These are phyloP conservation scores for Fraxinus velutina DNA, from an alignment of 305 asterid species.

Conservation along the genomic window DNA sequence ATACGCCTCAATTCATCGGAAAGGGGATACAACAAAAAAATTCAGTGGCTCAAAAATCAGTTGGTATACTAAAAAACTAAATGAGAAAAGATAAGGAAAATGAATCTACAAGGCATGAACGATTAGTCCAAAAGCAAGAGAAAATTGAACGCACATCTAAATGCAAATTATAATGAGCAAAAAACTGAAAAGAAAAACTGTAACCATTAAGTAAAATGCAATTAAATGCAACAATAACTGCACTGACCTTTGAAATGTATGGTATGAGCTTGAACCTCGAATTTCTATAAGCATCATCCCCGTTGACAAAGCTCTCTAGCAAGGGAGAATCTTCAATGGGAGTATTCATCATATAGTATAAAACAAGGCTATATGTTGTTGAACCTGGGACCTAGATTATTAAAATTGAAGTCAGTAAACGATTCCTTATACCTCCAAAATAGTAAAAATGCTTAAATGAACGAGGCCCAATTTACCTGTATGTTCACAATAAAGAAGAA, in stretches of 20 bases:
- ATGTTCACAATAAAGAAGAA: constrained; percentile 83
- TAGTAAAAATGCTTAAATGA: constrained; percentile 2
- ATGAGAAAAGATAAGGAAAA: constrained; percentile 1
- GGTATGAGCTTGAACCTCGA: constrained; percentile 98
- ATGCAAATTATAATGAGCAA: constrained; percentile 16
- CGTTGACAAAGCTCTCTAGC: constrained; percentile 84
- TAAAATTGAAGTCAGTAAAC: constrained; percentile 15
- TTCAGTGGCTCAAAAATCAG: neutral
- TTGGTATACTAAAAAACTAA: constrained; percentile 13
- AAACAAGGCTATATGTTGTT: constrained; percentile 70
- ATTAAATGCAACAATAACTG: constrained; percentile 12
- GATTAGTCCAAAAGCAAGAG: neutral
- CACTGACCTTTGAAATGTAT: constrained; percentile 73
- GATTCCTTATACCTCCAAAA: neutral
- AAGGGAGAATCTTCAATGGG: constrained; percentile 78
- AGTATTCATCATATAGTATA: constrained; percentile 83
- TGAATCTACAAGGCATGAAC: neutral
- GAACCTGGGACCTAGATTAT: constrained; percentile 79
- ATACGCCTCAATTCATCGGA: neutral
- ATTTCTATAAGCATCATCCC: constrained; percentile 87
- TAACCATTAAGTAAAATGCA: neutral
- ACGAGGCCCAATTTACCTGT: constrained; percentile 48
- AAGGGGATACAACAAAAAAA: constrained; percentile 7
- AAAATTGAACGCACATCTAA: neutral
- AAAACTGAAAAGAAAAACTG: constrained; percentile 10